Conservation (phyloP, 306 rosid species). For the Delonix regia region DNA sequence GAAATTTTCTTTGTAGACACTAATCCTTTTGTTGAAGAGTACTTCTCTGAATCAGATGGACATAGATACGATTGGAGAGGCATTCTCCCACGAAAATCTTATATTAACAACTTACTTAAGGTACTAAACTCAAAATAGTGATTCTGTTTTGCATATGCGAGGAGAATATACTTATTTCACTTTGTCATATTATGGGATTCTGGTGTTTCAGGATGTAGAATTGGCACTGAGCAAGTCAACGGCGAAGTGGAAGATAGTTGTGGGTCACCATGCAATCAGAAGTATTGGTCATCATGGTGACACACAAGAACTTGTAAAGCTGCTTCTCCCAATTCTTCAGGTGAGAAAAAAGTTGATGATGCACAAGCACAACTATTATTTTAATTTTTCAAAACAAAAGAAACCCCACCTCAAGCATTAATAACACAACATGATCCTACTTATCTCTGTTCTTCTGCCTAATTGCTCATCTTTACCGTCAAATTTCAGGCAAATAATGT, state of each 20-base stretch:
- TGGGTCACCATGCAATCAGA: slow-evolving; percentile 56
- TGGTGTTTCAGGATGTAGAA: slow-evolving; percentile 44
- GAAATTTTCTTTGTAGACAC: slow-evolving; percentile 66
- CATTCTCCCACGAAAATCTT: slow-evolving; percentile 44
- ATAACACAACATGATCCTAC: neutral
- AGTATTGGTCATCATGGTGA: slow-evolving; percentile 59
- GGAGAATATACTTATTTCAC: neutral
- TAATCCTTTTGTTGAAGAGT: slow-evolving; percentile 55
- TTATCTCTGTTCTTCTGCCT: neutral
- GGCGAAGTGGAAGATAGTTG: slow-evolving; percentile 55
- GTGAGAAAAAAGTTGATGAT: slow-evolving; percentile 30
- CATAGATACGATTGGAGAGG: slow-evolving; percentile 55
- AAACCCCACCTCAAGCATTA: neutral
- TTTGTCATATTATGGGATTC: neutral
- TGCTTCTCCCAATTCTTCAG: slow-evolving; percentile 59
- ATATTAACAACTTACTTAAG: slow-evolving; percentile 45
- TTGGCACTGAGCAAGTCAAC: slow-evolving; percentile 39
- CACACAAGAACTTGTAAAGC: slow-evolving; percentile 44
- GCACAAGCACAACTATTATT: neutral
- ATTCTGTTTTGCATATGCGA: neutral
- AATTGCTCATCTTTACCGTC: slow-evolving; percentile 5
- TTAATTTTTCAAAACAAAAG: neutral
- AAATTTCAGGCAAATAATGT: slow-evolving; percentile 47
- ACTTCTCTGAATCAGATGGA: slow-evolving; percentile 38
- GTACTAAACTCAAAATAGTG: slow-evolving; percentile 26